A percentile compares a stretch with the other conserved stretches of the same genome.
phyloP scores from a whole-genome alignment of 2,329 filamentous ascomycete species.

The Arthrinium puccinioides region DNA sequence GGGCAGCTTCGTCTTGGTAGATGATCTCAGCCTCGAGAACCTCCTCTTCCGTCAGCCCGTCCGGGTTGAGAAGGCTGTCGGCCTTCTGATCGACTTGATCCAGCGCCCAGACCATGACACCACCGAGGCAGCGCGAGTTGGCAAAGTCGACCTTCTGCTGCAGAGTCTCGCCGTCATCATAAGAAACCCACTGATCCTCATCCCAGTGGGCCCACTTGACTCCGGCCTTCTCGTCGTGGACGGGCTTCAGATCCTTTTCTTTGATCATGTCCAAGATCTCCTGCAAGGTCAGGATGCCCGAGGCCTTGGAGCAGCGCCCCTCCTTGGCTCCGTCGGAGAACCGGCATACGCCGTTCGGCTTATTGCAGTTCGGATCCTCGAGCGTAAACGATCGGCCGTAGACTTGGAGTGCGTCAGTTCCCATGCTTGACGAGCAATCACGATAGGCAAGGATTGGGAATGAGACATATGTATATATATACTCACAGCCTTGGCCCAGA shows the following conservation, averaged over 20 bases:
- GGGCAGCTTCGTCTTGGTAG: not conserved
- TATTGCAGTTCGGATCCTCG: too few relatives aligned
- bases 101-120: constrained; percentile 7
- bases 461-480: too few relatives aligned
- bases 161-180: constrained; percentile 21
- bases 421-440: too few relatives aligned
- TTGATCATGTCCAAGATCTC: constrained; percentile 13
- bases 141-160: constrained; percentile 18
- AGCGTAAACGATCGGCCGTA: too few relatives aligned
- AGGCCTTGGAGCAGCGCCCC: not conserved
- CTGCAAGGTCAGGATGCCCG: not conserved
- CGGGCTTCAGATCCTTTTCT: constrained; percentile 10
- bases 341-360: too few relatives aligned
- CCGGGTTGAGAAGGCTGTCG: not conserved
- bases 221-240: constrained; percentile 14
- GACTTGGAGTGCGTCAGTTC: too few relatives aligned
- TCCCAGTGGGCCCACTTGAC: constrained; percentile 20
- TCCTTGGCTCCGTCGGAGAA: too few relatives aligned
- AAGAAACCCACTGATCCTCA: constrained; percentile 24
- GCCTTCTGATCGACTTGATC: not conserved
- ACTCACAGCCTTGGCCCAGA: too few relatives aligned
- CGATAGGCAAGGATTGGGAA: too few relatives aligned
- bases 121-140: constrained; percentile 17
- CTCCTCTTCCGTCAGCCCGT: not conserved
- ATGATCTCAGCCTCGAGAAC: not conserved